Conservation (phyloP, 2,329 filamentous ascomycete genomes). For the Knufia fluminis region DNA sequence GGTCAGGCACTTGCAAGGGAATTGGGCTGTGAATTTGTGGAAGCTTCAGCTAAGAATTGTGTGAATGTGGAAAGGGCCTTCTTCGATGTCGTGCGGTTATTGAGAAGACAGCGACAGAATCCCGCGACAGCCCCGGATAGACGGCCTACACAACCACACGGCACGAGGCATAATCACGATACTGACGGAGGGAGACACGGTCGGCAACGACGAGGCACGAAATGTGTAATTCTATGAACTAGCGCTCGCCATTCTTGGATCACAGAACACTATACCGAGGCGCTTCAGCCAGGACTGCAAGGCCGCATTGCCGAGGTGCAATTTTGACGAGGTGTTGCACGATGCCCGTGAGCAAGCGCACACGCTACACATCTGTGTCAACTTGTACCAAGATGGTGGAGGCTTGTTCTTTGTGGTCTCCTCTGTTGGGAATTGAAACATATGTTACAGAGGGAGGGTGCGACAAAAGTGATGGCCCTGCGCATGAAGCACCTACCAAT, state of each 20-base stretch:
- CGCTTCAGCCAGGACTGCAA: background rate
- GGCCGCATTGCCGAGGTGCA: background rate
- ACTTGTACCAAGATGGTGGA: no score
- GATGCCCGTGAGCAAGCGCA: no score
- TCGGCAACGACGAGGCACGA: background rate
- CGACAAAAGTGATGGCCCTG: no score
- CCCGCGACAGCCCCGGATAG: slow-evolving; percentile 17
- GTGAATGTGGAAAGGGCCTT: slow-evolving; percentile 98
- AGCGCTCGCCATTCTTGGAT: background rate
- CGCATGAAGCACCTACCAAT: no score
- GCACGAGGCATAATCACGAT: background rate
- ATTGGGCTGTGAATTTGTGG: slow-evolving; percentile 90
- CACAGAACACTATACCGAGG: background rate
- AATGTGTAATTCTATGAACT: slow-evolving; percentile 6
- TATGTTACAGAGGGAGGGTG: no score
- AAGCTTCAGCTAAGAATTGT: slow-evolving; percentile 94
- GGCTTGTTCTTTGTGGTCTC: no score
- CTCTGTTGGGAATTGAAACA: no score
- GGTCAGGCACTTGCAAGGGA: slow-evolving; percentile 85
- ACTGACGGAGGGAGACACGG: background rate
- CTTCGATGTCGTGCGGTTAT: slow-evolving; percentile 88
- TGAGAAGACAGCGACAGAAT: slow-evolving; percentile 68
- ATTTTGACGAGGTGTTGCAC: no score
- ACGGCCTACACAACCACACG: background rate
- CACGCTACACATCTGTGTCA: no score